Conservation (phyloP, 306 rosid genomes). For the Cucumis cinereus region DNA sequence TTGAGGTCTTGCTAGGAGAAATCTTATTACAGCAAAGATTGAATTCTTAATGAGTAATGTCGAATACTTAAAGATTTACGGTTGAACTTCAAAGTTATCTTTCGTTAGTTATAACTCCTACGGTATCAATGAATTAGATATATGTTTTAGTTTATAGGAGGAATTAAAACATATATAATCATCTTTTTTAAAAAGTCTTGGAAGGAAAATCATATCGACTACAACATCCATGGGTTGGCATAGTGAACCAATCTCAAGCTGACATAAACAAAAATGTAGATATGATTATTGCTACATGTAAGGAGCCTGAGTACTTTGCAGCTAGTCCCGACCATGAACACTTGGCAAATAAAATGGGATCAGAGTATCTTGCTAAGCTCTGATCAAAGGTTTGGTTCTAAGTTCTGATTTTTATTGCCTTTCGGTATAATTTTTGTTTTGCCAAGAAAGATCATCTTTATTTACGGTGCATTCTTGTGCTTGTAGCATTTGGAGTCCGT, state of each 20-base stretch:
- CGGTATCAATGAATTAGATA: not conserved
- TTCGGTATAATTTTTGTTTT: not conserved
- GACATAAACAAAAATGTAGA: conserved; percentile 89
- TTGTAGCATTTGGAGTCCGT: conserved; percentile 72
- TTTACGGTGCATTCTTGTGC: conserved; percentile 14
- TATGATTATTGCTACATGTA: conserved; percentile 76
- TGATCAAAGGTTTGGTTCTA: conserved; percentile 58
- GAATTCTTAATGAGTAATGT: not conserved
- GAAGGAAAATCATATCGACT: conserved; percentile 90
- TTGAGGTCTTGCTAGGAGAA: not conserved
- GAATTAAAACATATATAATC: not conserved
- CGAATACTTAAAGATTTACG: not conserved
- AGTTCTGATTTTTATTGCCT: not conserved
- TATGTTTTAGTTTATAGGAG: not conserved
- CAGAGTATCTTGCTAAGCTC: conserved; percentile 92
- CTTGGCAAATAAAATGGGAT: conserved; percentile 77
- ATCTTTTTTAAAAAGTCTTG: conserved; percentile 37
- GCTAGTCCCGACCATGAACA: conserved; percentile 94
- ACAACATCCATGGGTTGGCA: conserved; percentile 92
- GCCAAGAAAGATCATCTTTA: not conserved
- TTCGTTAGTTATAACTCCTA: not conserved
- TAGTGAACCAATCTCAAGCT: conserved; percentile 94
- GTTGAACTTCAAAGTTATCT: not conserved
- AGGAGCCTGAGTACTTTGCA: conserved; percentile 83
- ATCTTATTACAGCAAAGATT: not conserved